Evolutionary conservation across 2,329 filamentous ascomycete genomes (phyloP).

Genomic region (Clonostachys sp.): DNA sequence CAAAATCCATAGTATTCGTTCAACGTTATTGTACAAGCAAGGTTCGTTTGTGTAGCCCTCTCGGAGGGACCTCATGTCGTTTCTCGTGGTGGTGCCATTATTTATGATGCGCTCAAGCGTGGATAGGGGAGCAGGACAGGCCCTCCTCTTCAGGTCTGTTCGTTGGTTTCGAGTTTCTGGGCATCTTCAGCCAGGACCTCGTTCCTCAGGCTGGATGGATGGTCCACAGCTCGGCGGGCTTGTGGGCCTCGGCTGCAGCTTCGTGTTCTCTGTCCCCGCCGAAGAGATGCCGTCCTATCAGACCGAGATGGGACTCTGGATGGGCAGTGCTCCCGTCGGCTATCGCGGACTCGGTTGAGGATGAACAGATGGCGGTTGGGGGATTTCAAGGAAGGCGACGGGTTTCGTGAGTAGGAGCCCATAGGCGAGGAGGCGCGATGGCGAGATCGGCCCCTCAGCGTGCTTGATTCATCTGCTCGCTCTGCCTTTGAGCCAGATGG

Average conservation of each 20-base stretch:
- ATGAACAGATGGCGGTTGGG: slow-evolving; percentile 35
- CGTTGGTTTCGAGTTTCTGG: too few relatives aligned
- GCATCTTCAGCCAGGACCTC: slow-evolving; percentile 17
- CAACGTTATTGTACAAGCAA: not conserved
- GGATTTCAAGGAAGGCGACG: slow-evolving; percentile 27
- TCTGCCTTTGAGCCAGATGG: slow-evolving; percentile 12
- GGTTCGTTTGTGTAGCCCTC: not conserved
- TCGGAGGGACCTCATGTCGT: not conserved
- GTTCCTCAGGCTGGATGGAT: slow-evolving; percentile 24
- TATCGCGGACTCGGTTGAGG: slow-evolving; percentile 30
- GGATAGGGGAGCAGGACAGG: too few relatives aligned
- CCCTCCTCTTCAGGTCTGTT: not conserved
- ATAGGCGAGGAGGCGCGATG: slow-evolving; percentile 30
- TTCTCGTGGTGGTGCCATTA: not conserved
- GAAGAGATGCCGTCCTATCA: slow-evolving; percentile 18
- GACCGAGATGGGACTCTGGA: slow-evolving; percentile 28
- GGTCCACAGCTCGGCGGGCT: slow-evolving; percentile 16
- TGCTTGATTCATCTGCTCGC: slow-evolving; percentile 32
- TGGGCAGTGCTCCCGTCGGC: slow-evolving; percentile 36
- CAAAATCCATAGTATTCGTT: too few relatives aligned
- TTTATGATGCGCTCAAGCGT: not conserved
- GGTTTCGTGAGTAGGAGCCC: slow-evolving; percentile 17
- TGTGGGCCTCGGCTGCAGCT: slow-evolving; percentile 29
- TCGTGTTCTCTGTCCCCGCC: slow-evolving; percentile 29
- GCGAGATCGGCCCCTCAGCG: slow-evolving; percentile 32